Base-by-base conservation (phyloP, 2,329 filamentous ascomycete species). In the Trichoderma polysporum region DNA sequence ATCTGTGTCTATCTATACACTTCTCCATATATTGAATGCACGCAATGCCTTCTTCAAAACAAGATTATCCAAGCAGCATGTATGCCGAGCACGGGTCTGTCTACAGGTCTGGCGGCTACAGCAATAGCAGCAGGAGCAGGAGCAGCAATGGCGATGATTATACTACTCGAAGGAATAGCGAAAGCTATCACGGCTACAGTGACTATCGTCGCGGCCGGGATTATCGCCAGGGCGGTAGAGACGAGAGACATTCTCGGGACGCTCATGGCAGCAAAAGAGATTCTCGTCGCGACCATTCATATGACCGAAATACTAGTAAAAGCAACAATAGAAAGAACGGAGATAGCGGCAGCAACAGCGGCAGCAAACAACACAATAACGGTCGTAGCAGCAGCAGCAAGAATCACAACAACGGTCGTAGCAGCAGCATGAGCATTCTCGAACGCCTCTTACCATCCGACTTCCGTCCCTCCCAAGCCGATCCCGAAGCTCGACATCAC, bases 401-500 rank as follows among this genome's bases (percentile, higher is more conserved):
- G 4, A 41, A 13, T 9, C 35, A 27, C 25, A 50, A 33, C 47
- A 62, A 29, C 47, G 37, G 19, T n/a, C 33, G 56, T 6, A 31
- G 25, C 15, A n/a, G 56, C 13, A 27, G 37, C 15, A 4, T 50
- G 41, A 19, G 41, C 1, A 10, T 22, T 7, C 47, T 50, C 6
- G 31, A 15, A 27, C 25, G 41, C 54, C 15, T 54, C 1, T 25
- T 67, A 3, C 65, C 65, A 12, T 35, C 33, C 0, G 57, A 68
- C 1, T 63, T 53, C 7, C 56, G 66, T 4, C 61, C 66, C 4
- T 68, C 61, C 15, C 39, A 45, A 1, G 66, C 68, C 12, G 66
- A 68, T 15, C 68, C 49, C 4, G 33, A 69, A 1, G 66, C 58
- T 2, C 50, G 68, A 4, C 17, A 37, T 9, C 57, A 58, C 1